Evolutionary conservation across 306 rosid species (phyloP), one percentile per base, ranked within the genome.

Genomic region (Quercus cerris): DNA sequence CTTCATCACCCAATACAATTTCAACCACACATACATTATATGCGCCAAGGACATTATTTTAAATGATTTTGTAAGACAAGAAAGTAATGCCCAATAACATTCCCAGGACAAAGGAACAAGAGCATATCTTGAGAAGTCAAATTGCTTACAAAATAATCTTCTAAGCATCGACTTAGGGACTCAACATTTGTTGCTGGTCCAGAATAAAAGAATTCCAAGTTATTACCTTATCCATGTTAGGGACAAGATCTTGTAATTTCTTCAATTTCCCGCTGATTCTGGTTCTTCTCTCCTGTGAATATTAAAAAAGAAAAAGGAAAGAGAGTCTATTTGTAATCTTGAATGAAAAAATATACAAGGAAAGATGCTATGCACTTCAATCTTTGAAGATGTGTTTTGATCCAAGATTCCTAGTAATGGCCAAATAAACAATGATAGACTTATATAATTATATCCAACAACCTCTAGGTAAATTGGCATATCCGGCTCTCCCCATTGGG

Each of bases 161-260:
- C 15, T 22, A 58, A 58, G 30, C 25, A n/a, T 58, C 30, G 10
- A 20, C 31, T 58, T 22, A 25, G 23, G 31, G 69, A 62, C 13
- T 30, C 70, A 11, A 75, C 25, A 22, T 51, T 31, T 41, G 69
- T 62, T 70, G 14, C 31, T 62, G n/a, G 59, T 67, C 41, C 27
- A 64, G n/a, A 44, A 44, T 62, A 38, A 38, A 71, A 71, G n/a
- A 38, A 27, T 31, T 67, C 27, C 33, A 52, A 57, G 27, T 20
- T 10, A 4, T 35, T 80, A 94, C 98, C 97, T 94, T 94, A 87
- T 94, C 98, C 98, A 94, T 94, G 84, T 94, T 92, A 17, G 98
- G 97, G 44, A 94, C 98, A 76, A 94, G 98, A 10, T 94, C 97
- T 81, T 94, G 98, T 72, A 94, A 87, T 80, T 94, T 92, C 86